A percentile compares a stretch with the other conserved stretches of the same genome.
These are phyloP conservation scores for Fusarium transvaalense DNA, from an alignment of 2,329 filamentous ascomycete species.

Conservation along the genomic window DNA sequence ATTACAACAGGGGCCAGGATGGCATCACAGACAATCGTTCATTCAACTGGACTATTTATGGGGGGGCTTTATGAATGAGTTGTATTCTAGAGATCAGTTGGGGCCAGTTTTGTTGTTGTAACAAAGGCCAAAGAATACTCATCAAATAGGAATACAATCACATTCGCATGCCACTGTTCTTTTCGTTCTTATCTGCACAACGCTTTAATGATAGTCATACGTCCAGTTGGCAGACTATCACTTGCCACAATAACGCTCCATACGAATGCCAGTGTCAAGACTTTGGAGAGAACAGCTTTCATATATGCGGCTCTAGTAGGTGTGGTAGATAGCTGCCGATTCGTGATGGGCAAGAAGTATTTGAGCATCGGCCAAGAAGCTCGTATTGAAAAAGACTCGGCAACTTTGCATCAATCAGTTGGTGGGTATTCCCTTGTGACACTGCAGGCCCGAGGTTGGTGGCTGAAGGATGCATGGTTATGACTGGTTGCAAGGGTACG, in stretches of 20 bases:
- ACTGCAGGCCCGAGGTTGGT: not conserved
- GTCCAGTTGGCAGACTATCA: too few species aligned
- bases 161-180: not conserved
- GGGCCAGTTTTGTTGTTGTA: not conserved
- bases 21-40: not conserved
- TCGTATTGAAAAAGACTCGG: not conserved
- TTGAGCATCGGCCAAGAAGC: too few species aligned
- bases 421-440: not conserved
- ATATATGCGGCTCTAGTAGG: not conserved
- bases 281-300: not conserved
- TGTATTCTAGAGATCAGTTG: constrained; percentile 1
- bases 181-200: not conserved
- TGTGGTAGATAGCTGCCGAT: too few species aligned
- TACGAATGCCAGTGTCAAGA: not conserved
- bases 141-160: constrained; percentile 2
- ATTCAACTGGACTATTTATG: not conserved
- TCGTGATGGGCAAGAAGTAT: not conserved
- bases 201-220: not conserved
- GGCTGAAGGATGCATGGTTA: not conserved
- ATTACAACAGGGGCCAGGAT: not conserved
- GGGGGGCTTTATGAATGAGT: not conserved
- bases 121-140: not conserved
- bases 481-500: not conserved
- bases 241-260: not conserved
- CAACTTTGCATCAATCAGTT: accelerated